These are phyloP conservation scores for Fistulinella cinereoalba DNA, from an alignment of 1,284 basidiomycete species.

Conservation along the genomic window DNA sequence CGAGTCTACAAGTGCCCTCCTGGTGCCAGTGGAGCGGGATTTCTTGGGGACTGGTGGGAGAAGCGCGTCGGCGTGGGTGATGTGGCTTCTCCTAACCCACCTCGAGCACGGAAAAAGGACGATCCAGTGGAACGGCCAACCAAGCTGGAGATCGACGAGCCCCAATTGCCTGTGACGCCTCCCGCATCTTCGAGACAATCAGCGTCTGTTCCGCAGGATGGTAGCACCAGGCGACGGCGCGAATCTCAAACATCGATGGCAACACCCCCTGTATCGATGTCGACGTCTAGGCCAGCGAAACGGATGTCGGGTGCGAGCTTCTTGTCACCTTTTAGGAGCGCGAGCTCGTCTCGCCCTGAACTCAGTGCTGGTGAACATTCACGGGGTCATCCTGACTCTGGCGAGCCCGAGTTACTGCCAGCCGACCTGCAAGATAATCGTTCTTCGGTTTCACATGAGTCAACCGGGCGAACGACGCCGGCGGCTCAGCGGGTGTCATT, in stretches of 20 bases:
- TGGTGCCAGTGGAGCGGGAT: constrained; percentile 46
- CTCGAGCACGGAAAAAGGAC: constrained; percentile 37
- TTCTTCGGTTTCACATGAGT: constrained; percentile 26
- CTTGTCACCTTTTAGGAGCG: constrained; percentile 28
- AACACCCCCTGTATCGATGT: constrained; percentile 13
- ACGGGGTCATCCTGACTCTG: constrained; percentile 15
- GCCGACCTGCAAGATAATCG: constrained; percentile 22
- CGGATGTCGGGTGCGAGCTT: constrained; percentile 26
- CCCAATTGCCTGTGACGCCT: neutral
- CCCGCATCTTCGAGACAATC: constrained; percentile 3
- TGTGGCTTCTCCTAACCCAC: constrained; percentile 30
- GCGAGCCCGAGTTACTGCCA: constrained; percentile 25
- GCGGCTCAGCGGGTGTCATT: constrained; percentile 9
- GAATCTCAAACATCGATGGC: constrained; percentile 28
- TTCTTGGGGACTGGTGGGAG: constrained; percentile 74
- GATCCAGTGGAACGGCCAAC: constrained; percentile 13
- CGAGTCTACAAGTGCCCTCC: constrained; percentile 74
- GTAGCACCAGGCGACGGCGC: constrained; percentile 6
- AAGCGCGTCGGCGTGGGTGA: constrained; percentile 67
- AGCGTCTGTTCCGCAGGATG: constrained; percentile 2
- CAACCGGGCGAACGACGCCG: constrained; percentile 11
- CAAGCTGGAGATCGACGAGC: constrained; percentile 24
- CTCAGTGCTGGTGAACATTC: constrained; percentile 11
- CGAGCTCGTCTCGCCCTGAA: constrained; percentile 13
- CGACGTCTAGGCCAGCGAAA: constrained; percentile 20